A percentile compares a stretch with the other conserved stretches of the same genome.
phyloP scores from a whole-genome alignment of 1,284 basidiomycete species.

The Cryptococcus floricola region DNA sequence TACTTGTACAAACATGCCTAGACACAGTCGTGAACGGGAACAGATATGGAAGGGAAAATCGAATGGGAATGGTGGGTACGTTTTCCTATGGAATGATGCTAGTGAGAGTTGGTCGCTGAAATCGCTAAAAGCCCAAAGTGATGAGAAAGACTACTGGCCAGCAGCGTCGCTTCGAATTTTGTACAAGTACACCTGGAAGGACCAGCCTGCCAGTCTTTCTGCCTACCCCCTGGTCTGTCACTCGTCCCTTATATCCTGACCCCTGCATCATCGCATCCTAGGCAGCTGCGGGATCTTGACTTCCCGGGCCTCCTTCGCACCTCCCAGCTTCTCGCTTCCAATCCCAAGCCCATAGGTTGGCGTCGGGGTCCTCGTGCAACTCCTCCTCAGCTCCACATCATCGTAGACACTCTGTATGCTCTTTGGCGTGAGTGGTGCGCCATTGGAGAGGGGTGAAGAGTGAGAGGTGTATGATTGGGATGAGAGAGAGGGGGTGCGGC shows the following conservation, averaged over 20 bases:
- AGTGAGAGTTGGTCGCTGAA: too few species aligned
- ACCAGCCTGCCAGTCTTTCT: background rate
- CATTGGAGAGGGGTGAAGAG: slow-evolving; percentile 11
- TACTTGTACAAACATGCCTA: too few species aligned
- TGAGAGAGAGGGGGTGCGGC: slow-evolving; percentile 3
- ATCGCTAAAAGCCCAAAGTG: too few species aligned
- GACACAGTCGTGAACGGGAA: too few species aligned
- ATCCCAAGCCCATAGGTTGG: background rate
- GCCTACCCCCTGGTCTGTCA: too few species aligned
- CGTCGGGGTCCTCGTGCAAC: background rate
- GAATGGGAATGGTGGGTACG: too few species aligned
- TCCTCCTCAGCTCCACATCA: background rate
- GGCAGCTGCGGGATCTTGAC: background rate
- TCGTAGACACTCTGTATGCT: slow-evolving; percentile 2
- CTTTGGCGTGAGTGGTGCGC: slow-evolving; percentile 11
- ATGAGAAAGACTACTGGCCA: too few species aligned
- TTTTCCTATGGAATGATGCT: too few species aligned
- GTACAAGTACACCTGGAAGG: background rate
- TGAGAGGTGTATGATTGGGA: slow-evolving; percentile 4
- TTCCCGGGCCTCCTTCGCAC: background rate
- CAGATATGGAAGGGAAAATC: too few species aligned
- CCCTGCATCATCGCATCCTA: background rate
- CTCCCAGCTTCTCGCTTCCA: too few species aligned
- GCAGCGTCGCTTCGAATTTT: too few species aligned
- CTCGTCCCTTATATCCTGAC: background rate